phyloP scores from a whole-genome alignment of 306 rosid species.

The Argentina anserina region DNA sequence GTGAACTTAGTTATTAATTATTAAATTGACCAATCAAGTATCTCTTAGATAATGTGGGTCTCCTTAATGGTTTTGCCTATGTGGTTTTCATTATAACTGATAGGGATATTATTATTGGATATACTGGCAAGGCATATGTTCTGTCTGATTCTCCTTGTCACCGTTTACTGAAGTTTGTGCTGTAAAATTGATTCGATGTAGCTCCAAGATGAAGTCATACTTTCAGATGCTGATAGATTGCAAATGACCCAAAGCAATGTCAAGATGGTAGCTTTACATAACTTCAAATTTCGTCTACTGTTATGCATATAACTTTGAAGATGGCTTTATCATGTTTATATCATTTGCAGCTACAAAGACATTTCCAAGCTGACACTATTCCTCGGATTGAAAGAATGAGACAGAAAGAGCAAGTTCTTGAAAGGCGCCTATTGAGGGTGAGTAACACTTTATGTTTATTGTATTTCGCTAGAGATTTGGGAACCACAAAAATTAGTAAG shows the following conservation, averaged over 20 bases:
- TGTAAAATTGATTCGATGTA: slow-evolving; percentile 32
- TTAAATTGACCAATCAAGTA: not conserved
- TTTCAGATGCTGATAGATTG: slow-evolving; percentile 88
- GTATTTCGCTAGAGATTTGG: slow-evolving; percentile 9
- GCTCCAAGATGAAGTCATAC: slow-evolving; percentile 97
- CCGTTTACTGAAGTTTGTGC: not conserved
- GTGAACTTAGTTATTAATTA: not conserved
- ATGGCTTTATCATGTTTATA: slow-evolving; percentile 7
- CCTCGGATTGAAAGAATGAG: slow-evolving; percentile 83
- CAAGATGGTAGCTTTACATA: slow-evolving; percentile 55
- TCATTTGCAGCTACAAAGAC: slow-evolving; percentile 81
- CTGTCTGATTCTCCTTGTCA: not conserved
- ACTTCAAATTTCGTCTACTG: not conserved
- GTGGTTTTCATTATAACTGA: not conserved
- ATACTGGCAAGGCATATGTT: not conserved
- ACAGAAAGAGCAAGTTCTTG: slow-evolving; percentile 91
- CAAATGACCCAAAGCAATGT: slow-evolving; percentile 92
- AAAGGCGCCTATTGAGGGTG: slow-evolving; percentile 84
- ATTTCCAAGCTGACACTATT: slow-evolving; percentile 89
- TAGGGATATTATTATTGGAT: not conserved
- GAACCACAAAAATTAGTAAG: not conserved
- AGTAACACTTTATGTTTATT: slow-evolving; percentile 22
- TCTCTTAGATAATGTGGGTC: not conserved
- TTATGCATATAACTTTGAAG: not conserved
- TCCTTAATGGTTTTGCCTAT: not conserved